Base-by-base conservation (phyloP, 1,284 basidiomycete genomes). In the Puccinia sorghi region DNA sequence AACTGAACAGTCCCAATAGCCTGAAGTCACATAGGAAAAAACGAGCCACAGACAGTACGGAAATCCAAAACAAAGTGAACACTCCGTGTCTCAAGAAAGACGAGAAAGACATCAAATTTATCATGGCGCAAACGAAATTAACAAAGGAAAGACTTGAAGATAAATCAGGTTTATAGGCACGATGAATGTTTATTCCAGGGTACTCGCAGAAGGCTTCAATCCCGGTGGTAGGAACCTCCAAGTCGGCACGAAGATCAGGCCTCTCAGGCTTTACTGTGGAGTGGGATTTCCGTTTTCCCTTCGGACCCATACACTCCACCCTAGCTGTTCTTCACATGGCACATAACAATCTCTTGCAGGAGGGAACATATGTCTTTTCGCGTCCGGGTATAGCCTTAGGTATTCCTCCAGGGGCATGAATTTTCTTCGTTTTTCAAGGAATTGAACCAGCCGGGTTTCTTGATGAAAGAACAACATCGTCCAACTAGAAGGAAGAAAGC, bases 341-440 rank as follows among this genome's bases (percentile, higher is more conserved):
- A 69, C 50, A n/a, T 77, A 69, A 54, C 74, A 69, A 37, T 69
- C 63, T 43, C 64, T 57, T 22, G 57, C 52, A 15, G 64, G 63
- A 56, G 63, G 64, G 41, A 77, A 73, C 56, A 73, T 73, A 46
- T 39, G 41, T 61, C 57, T 43, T 22, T 64, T 25, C 13, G 72
- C 64, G 43, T 77, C 74, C 8, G 63, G 64, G 41, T 77, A 69
- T 43, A 48, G 43, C 48, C 9, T 25, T 25, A 77, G 54, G 56
- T 77, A 77, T 27, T 77, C 74, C 43, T 63, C 41, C 46, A 77
- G 43, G 37, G 63, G 74, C 64, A 69, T 77, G 46, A 77, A 77
- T 37, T 77, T 67, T 69, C 64, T 67, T 22, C 74, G 32, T 50
- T 77, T 77, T 43, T 77, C 74, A 57, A 77, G 63, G 27, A 77